Evolutionary conservation across 345 rosid genomes (phyloP).

Genomic region (Eucalyptus urophylla): DNA sequence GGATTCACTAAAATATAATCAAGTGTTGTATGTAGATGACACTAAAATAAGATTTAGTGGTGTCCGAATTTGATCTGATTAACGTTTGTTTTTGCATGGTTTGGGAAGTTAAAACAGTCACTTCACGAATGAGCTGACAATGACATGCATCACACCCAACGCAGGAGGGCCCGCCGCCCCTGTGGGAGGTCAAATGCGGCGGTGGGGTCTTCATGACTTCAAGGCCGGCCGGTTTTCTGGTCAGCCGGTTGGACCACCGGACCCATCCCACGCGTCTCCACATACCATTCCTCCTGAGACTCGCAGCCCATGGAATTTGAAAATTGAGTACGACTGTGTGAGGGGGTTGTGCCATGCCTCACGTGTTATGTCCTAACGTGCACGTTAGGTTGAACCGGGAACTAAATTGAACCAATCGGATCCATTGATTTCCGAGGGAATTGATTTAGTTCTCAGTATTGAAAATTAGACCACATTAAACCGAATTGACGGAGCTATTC

Average conservation of each 20-base stretch:
- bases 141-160: background rate
- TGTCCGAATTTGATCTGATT: background rate
- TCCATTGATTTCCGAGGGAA: background rate
- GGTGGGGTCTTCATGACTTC: background rate
- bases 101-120: background rate
- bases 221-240: background rate
- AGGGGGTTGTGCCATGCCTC: background rate
- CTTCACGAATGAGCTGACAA: background rate
- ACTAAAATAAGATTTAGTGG: background rate
- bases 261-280: background rate
- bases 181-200: background rate
- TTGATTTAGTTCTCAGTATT: accelerated
- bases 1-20: background rate
- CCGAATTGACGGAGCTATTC: accelerated
- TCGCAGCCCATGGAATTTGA: background rate
- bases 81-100: background rate
- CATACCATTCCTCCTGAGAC: background rate
- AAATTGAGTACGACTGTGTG: background rate
- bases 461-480: accelerated
- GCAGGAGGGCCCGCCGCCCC: background rate
- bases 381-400: background rate
- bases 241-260: background rate
- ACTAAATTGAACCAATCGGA: accelerated
- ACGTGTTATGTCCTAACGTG: background rate
- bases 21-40: background rate